Evolutionary conservation across 441 rosid species (phyloP).

Genomic region (Brassica balearica): DNA sequence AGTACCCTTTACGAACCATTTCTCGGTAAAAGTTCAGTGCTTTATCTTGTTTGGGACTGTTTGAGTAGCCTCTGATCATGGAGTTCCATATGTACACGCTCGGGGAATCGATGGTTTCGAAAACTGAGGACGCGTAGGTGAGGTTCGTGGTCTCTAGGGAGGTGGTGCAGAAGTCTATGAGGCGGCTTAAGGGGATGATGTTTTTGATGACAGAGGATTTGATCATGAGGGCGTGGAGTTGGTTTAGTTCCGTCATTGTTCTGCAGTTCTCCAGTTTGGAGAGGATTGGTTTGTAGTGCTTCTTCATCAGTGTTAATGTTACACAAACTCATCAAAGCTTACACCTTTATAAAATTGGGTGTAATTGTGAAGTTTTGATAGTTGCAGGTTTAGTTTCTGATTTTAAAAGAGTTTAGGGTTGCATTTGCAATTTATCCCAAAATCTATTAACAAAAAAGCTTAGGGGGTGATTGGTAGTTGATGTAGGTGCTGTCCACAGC

Average conservation of each 20-base stretch:
- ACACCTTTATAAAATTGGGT: not conserved
- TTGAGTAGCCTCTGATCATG: slow-evolving; percentile 50
- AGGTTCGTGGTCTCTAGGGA: slow-evolving; percentile 24
- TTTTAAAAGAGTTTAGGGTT: not conserved
- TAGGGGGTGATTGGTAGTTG: too few relatives aligned
- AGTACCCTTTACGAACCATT: slow-evolving; percentile 44
- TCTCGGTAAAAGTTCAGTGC: slow-evolving; percentile 36
- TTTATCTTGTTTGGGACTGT: slow-evolving; percentile 31
- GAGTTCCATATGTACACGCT: slow-evolving; percentile 53
- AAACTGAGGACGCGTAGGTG: slow-evolving; percentile 44
- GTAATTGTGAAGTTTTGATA: not conserved
- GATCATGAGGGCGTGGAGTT: slow-evolving; percentile 47
- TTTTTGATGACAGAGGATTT: slow-evolving; percentile 47
- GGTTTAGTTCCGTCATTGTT: slow-evolving; percentile 42
- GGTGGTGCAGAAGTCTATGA: slow-evolving; percentile 44
- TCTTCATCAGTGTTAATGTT: slow-evolving; percentile 38
- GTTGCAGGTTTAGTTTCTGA: not conserved
- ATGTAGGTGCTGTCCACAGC: too few relatives aligned
- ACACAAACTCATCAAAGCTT: not conserved
- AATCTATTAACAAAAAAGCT: too few relatives aligned
- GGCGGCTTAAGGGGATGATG: slow-evolving; percentile 45
- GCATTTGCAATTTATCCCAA: not conserved
- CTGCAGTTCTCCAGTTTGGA: slow-evolving; percentile 44
- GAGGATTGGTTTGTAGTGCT: slow-evolving; percentile 39
- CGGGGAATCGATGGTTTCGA: slow-evolving; percentile 38